Evolutionary conservation across 106 monocot genomes (phyloP), one percentile per base, ranked within the genome.

Genomic region (Vanilla planifolia): DNA sequence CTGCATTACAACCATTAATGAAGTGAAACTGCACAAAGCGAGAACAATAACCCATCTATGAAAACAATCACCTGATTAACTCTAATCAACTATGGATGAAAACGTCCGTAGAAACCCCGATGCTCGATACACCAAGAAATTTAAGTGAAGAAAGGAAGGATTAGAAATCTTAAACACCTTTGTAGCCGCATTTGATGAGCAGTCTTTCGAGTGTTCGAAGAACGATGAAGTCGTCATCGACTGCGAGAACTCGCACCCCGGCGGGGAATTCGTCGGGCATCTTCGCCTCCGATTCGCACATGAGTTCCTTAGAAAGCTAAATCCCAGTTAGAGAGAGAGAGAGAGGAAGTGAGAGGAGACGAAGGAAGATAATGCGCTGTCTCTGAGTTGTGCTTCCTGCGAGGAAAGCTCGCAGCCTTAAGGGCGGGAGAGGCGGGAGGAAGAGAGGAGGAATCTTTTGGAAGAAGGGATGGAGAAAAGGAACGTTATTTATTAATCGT

Each of bases 121-220:
- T n/a, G n/a, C n/a, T n/a, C n/a, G n/a, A n/a, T n/a, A n/a, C n/a
- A n/a, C n/a, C n/a, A n/a, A n/a, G n/a, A n/a, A n/a, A n/a, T n/a
- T n/a, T n/a, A n/a, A n/a, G n/a, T n/a, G n/a, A n/a, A n/a, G n/a
- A n/a, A n/a, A n/a, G n/a, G n/a, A n/a, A n/a, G n/a, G n/a, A n/a
- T n/a, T n/a, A n/a, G n/a, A n/a, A n/a, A n/a, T n/a, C n/a, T n/a
- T n/a, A n/a, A n/a, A n/a, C n/a, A 53, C 53, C 53, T 53, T 30
- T 53, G 53, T 53, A 53, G 8, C 53, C 11, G 53, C 53, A 53
- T 16, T 53, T 53, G 4, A 53, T 26, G 5, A 53, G 53, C 26
- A 53, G 27, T 16, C 21, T 26, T 16, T 53, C 53, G 30, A 53
- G 53, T 1, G 53, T 16, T 24, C 53, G 53, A 16, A 53, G 53